Evolutionary conservation across 2,329 filamentous ascomycete genomes (phyloP), one percentile per base, ranked within the genome.

Genomic region (Clarireedia paspali): DNA sequence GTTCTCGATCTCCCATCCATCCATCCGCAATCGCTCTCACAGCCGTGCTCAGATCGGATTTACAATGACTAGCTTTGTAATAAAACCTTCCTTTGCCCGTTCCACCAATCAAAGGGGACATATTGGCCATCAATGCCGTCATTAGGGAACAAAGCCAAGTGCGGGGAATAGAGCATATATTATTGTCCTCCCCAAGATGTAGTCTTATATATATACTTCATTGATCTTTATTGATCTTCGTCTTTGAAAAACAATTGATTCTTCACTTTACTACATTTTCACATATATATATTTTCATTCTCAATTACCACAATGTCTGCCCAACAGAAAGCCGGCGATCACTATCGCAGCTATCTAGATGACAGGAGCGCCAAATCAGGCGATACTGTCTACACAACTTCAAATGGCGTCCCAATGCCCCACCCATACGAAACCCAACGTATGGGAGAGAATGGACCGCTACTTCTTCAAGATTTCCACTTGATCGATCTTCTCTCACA

Each of bases 401-500:
- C 57, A 20, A 60, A 61, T 55, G 62, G 62, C 24, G 57, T 39
- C 0, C 80, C 81, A 1, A 74, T 80, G 61, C 73, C 80, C 7
- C 79, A 84, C 60, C 78, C 80, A 1, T 82, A 83, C 62, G 80
- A 81, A 63, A 65, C 75, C 0, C 79, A 83, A 68, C 58, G 64
- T 5, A 49, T 49, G 15, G 63, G 63, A 6, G 57, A 60, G 39
- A 81, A 78, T 45, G 81, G 81, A 0, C 80, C 81, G 30, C 72
- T 84, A 0, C 74, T 84, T 1, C 70, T 84, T 0, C 74, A 79
- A 58, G 80, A 83, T 62, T 82, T 79, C n/a, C 79, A 83, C 51
- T 65, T 85, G n/a, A 77, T 85, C 56, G 80, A 84, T 59, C 76
- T 79, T 0, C 69, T 85, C 0, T 76, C 82, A 2, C 81, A 84